These are phyloP conservation scores for Rhizophagus sp. DNA, from an alignment of 192 early-diverging fungal species.

Conservation along the genomic window DNA sequence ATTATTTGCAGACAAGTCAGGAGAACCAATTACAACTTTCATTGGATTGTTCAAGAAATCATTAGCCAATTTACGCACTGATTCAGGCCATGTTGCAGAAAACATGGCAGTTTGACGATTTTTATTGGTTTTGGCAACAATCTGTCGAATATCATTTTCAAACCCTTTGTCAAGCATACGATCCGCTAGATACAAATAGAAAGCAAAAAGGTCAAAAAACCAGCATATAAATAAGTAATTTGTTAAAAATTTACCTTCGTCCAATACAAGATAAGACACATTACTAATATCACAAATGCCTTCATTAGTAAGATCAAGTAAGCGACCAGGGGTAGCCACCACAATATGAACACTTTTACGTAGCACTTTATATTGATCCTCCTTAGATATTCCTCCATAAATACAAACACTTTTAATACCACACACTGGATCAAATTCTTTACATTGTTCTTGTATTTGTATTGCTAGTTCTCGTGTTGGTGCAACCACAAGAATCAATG, in stretches of 20 bases:
- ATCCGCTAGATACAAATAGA: slow-evolving; percentile 61
- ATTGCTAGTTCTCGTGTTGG: slow-evolving; percentile 97
- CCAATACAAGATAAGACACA: slow-evolving; percentile 88
- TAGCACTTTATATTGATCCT: slow-evolving; percentile 58
- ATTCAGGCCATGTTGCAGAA: slow-evolving; percentile 92
- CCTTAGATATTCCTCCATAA: slow-evolving; percentile 90
- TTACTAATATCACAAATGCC: slow-evolving; percentile 73
- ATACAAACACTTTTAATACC: slow-evolving; percentile 74
- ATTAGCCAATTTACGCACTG: slow-evolving; percentile 82
- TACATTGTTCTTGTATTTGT: slow-evolving; percentile 89
- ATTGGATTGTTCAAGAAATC: slow-evolving; percentile 82
- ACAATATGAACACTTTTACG: slow-evolving; percentile 67
- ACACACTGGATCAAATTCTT: slow-evolving; percentile 63
- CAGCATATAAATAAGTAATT: neutral
- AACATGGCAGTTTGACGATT: slow-evolving; percentile 94
- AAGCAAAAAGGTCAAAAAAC: neutral
- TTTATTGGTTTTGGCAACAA: slow-evolving; percentile 73
- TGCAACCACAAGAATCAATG: slow-evolving; percentile 82
- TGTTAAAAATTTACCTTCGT: slow-evolving; percentile 57
- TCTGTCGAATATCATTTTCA: slow-evolving; percentile 86
- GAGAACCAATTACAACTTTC: slow-evolving; percentile 82
- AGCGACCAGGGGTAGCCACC: slow-evolving; percentile 94
- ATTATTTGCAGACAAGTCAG: slow-evolving; percentile 84
- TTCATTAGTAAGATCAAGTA: slow-evolving; percentile 91
- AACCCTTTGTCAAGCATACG: slow-evolving; percentile 97